A percentile compares a stretch with the other conserved stretches of the same genome.
Evolutionary conservation across 2,329 filamentous ascomycete species (phyloP).

Genomic region (Phyllosticta capitalensis): DNA sequence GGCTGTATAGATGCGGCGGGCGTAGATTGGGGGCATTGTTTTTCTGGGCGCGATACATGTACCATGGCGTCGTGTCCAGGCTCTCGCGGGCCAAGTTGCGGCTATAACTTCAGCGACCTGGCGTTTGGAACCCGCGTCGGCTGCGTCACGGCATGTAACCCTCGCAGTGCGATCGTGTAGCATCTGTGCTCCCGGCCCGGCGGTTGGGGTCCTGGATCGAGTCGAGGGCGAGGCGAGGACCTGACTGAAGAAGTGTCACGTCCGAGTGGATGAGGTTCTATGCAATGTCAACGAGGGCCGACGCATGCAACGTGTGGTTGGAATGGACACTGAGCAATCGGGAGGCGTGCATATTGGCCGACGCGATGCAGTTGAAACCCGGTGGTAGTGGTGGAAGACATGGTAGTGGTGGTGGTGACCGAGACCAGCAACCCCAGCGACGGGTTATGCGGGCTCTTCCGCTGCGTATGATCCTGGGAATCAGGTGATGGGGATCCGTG

Average conservation of each 20-base stretch:
- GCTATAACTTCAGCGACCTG: neutral
- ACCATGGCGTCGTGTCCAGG: neutral
- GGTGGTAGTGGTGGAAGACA: slow-evolving; percentile 1
- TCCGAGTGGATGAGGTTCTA: slow-evolving; percentile 1
- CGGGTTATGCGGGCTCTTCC: slow-evolving; percentile 9
- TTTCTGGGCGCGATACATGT: neutral
- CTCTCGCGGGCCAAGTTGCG: neutral
- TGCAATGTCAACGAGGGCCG: neutral
- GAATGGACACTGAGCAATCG: neutral
- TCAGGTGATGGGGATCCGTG: slow-evolving; percentile 9
- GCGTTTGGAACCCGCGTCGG: neutral
- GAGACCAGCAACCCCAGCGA: slow-evolving; percentile 3
- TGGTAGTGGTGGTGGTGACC: neutral
- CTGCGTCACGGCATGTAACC: neutral
- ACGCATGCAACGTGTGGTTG: neutral
- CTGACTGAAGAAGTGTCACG: slow-evolving; percentile 4
- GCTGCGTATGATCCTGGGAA: slow-evolving; percentile 6
- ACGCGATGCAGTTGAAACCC: neutral
- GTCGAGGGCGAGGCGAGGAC: slow-evolving; percentile 4
- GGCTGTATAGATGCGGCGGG: neutral
- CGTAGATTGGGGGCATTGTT: neutral
- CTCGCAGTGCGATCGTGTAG: slow-evolving; percentile 11
- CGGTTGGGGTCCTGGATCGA: slow-evolving; percentile 6
- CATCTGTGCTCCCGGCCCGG: slow-evolving; percentile 9
- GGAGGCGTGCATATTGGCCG: neutral